Conservation (phyloP, 2,329 filamentous ascomycete species). For the Aureobasidium sp. region DNA sequence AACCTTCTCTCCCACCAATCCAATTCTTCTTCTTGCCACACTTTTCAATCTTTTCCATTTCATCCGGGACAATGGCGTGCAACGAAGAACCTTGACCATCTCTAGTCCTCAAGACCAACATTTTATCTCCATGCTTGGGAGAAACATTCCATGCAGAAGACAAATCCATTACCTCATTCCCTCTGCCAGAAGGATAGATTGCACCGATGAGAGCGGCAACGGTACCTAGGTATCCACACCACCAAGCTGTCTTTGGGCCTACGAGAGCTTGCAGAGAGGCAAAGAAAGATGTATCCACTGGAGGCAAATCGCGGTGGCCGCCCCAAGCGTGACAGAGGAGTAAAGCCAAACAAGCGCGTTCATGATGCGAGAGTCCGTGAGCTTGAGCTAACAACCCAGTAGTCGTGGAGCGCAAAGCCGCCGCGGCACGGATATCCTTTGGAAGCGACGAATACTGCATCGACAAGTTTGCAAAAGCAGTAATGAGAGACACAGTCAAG, state of each 20-base stretch:
- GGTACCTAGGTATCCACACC: constrained; percentile 57
- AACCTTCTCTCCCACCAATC: constrained; percentile 36
- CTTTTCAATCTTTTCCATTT: constrained; percentile 44
- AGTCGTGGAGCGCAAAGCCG: constrained; percentile 66
- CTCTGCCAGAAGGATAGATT: constrained; percentile 54
- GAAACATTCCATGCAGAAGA: constrained; percentile 37
- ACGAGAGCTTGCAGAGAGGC: constrained; percentile 47
- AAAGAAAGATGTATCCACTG: constrained; percentile 51
- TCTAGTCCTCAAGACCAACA: constrained; percentile 35
- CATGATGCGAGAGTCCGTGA: constrained; percentile 67
- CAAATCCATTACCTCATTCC: constrained; percentile 34
- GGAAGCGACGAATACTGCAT: constrained; percentile 40
- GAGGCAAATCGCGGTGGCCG: constrained; percentile 48
- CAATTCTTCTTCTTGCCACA: constrained; percentile 56
- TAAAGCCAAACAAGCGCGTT: constrained; percentile 64
- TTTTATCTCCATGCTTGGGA: constrained; percentile 35
- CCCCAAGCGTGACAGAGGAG: constrained; percentile 70
- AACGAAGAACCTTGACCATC: constrained; percentile 34
- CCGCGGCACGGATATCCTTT: constrained; percentile 50
- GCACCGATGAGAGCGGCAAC: constrained; percentile 52
- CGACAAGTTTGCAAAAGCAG: constrained; percentile 54
- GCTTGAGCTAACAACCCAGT: constrained; percentile 59
- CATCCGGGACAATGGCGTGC: constrained; percentile 35
- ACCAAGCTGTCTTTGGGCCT: constrained; percentile 53
- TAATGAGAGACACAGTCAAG: constrained; percentile 38